Percentiles rank a stretch among this genome's conserved stretches.
phyloP scores from a whole-genome alignment of 73 alveolate genomes.

The Paramecium octaurelia region DNA sequence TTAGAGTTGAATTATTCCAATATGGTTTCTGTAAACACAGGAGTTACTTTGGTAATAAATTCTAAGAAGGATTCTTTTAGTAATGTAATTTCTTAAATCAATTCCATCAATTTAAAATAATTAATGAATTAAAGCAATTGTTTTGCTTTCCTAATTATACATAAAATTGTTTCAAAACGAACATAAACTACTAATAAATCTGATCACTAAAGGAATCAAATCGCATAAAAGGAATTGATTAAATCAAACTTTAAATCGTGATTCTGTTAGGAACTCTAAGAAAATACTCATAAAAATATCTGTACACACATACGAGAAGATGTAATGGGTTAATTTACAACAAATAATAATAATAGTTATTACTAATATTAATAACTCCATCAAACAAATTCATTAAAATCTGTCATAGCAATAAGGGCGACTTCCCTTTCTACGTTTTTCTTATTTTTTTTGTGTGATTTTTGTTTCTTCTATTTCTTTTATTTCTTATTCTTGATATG shows the following conservation, averaged over 20 bases:
- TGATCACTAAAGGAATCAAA: too few species aligned
- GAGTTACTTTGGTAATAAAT: not conserved
- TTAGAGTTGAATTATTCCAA: not conserved
- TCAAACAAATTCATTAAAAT: constrained; percentile 8
- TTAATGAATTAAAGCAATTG: not conserved
- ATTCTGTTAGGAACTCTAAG: too few species aligned
- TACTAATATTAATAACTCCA: not conserved
- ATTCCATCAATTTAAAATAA: not conserved
- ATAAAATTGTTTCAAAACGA: too few species aligned
- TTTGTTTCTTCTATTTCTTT: not conserved
- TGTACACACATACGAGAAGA: not conserved
- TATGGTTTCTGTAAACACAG: not conserved
- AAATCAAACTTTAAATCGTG: too few species aligned
- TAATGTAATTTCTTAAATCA: not conserved
- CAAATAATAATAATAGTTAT: not conserved
- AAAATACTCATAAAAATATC: too few species aligned
- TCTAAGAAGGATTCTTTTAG: constrained; percentile 36
- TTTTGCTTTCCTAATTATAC: not conserved
- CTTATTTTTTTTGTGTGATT: not conserved
- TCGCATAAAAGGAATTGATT: too few species aligned
- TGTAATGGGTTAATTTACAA: not conserved
- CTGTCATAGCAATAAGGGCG: not conserved
- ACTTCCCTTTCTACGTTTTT: not conserved
- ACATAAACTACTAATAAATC: too few species aligned
- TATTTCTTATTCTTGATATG: not conserved